Evolutionary conservation across 331 rosid species (phyloP), one percentile per base, ranked within the genome.

Genomic region (Malus hybrid): DNA sequence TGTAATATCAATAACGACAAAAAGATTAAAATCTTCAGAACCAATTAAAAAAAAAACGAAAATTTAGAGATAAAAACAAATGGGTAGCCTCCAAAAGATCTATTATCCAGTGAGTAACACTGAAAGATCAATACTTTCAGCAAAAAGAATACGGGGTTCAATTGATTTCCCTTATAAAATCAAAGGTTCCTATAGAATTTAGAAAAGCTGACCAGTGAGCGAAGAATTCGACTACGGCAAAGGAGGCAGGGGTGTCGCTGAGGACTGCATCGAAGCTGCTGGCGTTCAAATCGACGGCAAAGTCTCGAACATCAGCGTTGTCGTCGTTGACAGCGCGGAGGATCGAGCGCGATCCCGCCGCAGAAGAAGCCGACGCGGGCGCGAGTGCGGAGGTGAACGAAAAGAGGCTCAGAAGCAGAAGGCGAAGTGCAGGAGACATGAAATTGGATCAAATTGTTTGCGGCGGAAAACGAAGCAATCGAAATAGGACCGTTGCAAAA

Each of bases 171-270:
- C 42, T 42, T 2, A 63, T 67, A 74, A 7, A 77, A 36, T 6
- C 12, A 68, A 42, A 1, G 16, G 13, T 7, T 42, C 24, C 3
- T 6, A 10, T 7, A 22, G 27, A 71, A 55, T 68, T 48, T 34
- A 31, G 19, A 11, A 42, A 7, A 1, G 84, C 91, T 86, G 52
- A 95, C 99, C 99, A 95, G 79, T 88, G 75, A 31, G 99, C 97
- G 65, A 87, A 92, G 85, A 94, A 94, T 69, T 94, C 93, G 59
- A 94, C 99, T 33, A 95, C 65, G 63, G 96, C 97, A 39, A 76
- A 88, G 34, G 88, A 85, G 67, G 99, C 93, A 54, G 97, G 96
- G 28, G 98, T 85, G 48, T 90, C 88, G 81, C 84, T 78, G 29
- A 95, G 86, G 79, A 88, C 91, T 32, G 77, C 80, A 83, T 92